Percentiles rank a stretch among this genome's conserved stretches.
Conservation (phyloP, 495 filamentous ascomycete species). For the Apodospora peruviana region DNA sequence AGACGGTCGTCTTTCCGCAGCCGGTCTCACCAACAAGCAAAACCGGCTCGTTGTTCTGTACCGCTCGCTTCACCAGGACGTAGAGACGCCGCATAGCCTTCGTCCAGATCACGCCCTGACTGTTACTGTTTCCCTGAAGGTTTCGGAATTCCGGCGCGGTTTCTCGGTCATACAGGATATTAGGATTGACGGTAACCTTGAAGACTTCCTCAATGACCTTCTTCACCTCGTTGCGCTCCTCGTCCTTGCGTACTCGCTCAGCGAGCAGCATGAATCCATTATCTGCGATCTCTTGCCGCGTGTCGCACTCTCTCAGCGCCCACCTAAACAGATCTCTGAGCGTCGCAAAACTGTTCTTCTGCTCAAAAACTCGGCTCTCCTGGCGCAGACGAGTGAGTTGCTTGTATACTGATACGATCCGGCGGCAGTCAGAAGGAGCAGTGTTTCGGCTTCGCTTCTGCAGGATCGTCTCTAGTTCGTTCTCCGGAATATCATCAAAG, state of each 20-base stretch:
- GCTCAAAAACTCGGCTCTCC: slow-evolving; percentile 85
- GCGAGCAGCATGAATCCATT: slow-evolving; percentile 96
- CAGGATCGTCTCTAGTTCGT: slow-evolving; percentile 88
- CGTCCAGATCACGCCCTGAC: slow-evolving; percentile 79
- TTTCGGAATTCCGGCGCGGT: slow-evolving; percentile 49
- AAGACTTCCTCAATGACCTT: slow-evolving; percentile 87
- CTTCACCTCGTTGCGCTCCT: slow-evolving; percentile 80
- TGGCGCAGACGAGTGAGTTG: slow-evolving; percentile 85
- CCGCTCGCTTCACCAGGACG: slow-evolving; percentile 74
- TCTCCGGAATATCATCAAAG: slow-evolving; percentile 95
- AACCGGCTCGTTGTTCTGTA: slow-evolving; percentile 89
- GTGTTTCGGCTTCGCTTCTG: slow-evolving; percentile 78
- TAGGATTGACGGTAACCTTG: slow-evolving; percentile 74
- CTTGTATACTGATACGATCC: slow-evolving; percentile 91
- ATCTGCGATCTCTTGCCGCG: slow-evolving; percentile 77
- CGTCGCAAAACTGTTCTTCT: slow-evolving; percentile 96
- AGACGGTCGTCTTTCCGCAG: slow-evolving; percentile 94
- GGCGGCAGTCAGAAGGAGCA: slow-evolving; percentile 82
- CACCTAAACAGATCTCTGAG: slow-evolving; percentile 94
- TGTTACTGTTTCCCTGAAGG: slow-evolving; percentile 41
- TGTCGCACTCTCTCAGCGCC: slow-evolving; percentile 82
- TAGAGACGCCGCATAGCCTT: slow-evolving; percentile 87
- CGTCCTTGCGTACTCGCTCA: slow-evolving; percentile 86
- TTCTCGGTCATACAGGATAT: slow-evolving; percentile 59
- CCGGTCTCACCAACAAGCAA: slow-evolving; percentile 94